A percentile compares a stretch with the other conserved stretches of the same genome.
Conservation (phyloP, 2,329 filamentous ascomycete species). For the Saccharata proteae region DNA sequence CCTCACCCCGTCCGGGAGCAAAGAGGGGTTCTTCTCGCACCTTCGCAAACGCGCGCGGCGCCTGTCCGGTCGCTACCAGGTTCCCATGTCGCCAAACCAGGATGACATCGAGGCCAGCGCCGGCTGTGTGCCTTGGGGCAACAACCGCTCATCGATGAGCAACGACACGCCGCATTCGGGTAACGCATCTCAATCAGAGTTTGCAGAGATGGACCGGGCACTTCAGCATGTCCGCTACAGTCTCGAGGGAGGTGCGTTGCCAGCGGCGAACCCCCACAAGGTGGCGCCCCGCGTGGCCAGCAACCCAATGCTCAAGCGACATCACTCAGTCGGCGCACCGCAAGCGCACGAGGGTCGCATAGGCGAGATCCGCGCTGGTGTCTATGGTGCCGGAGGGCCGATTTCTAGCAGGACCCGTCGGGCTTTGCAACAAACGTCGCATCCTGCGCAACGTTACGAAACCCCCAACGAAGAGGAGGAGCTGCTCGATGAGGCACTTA, state of each 20-base stretch:
- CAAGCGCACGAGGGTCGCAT: background rate
- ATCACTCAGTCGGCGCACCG: conserved; percentile 33
- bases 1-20: conserved; percentile 67
- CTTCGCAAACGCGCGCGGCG: conserved; percentile 84
- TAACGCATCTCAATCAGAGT: conserved; percentile 36
- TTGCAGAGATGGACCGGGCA: conserved; percentile 49
- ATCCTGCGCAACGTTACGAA: conserved; percentile 76
- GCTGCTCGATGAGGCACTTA: conserved; percentile 76
- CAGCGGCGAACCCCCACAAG: conserved; percentile 22
- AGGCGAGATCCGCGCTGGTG: conserved; percentile 3
- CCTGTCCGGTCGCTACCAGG: conserved; percentile 82
- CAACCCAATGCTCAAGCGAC: conserved; percentile 36
- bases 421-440: conserved; percentile 55
- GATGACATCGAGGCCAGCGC: conserved; percentile 91
- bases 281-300: conserved; percentile 25
- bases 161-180: conserved; percentile 26
- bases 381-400: conserved; percentile 32
- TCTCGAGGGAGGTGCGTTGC: conserved; percentile 31
- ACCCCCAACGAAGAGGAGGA: conserved; percentile 95
- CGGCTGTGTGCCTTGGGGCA: conserved; percentile 76
- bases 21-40: conserved; percentile 97
- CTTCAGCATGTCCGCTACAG: conserved; percentile 49
- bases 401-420: conserved; percentile 71
- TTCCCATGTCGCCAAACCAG: conserved; percentile 61
- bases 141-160: conserved; percentile 67